A percentile compares a stretch with the other conserved stretches of the same genome.
phyloP scores from a whole-genome alignment of 768 basidiomycete species.

The Naganishia friedmannii region DNA sequence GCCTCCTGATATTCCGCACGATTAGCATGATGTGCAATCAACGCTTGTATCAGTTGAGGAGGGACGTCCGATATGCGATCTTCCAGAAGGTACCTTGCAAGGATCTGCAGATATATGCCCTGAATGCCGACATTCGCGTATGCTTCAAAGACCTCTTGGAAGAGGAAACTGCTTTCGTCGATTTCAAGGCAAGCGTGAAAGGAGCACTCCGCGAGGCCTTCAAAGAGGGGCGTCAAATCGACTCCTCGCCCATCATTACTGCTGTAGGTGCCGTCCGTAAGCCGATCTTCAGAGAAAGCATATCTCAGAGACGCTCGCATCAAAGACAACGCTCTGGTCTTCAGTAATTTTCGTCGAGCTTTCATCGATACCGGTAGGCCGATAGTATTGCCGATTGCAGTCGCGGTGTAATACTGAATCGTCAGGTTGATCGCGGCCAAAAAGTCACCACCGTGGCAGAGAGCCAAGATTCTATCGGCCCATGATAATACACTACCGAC shows the following conservation, averaged over 20 bases:
- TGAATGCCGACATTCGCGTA: slow-evolving; percentile 81
- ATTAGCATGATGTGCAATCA: slow-evolving; percentile 74
- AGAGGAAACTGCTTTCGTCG: slow-evolving; percentile 57
- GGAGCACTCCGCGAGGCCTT: slow-evolving; percentile 74
- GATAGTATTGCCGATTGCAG: slow-evolving; percentile 77
- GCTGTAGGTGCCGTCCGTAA: slow-evolving; percentile 81
- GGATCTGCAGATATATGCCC: slow-evolving; percentile 73
- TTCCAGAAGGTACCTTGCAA: slow-evolving; percentile 78
- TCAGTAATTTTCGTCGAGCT: slow-evolving; percentile 64
- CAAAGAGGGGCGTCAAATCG: slow-evolving; percentile 84
- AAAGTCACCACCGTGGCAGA: slow-evolving; percentile 82
- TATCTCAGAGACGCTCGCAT: slow-evolving; percentile 84
- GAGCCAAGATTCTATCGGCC: slow-evolving; percentile 84
- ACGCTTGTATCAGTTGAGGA: slow-evolving; percentile 78
- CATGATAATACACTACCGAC: slow-evolving; percentile 87
- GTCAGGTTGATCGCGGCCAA: slow-evolving; percentile 83
- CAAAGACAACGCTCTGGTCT: slow-evolving; percentile 71
- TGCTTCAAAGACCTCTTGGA: slow-evolving; percentile 86
- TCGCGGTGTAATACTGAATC: slow-evolving; percentile 71
- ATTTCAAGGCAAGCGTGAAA: slow-evolving; percentile 38
- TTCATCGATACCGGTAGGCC: slow-evolving; percentile 71
- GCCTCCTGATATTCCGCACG: slow-evolving; percentile 68
- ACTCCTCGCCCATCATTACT: slow-evolving; percentile 83
- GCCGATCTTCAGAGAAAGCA: slow-evolving; percentile 90
- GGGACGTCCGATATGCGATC: slow-evolving; percentile 72